Evolutionary conservation across 768 basidiomycete species (phyloP).

Genomic region (Flagelloscypha sp.): DNA sequence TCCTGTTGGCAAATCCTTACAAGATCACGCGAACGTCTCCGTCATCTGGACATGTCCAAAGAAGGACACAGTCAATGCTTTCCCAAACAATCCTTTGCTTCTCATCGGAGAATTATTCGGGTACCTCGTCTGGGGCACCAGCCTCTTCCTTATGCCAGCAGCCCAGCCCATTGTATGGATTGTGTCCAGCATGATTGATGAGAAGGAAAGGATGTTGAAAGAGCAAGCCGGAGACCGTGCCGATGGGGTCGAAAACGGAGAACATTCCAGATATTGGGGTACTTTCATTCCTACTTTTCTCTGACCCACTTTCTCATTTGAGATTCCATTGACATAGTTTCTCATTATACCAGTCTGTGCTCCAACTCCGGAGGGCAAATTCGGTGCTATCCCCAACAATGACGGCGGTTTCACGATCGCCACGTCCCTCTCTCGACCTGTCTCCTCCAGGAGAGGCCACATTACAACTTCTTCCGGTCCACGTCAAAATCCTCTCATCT

Average conservation of each 20-base stretch:
- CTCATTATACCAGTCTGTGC: conserved; percentile 24
- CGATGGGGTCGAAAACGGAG: conserved; percentile 13
- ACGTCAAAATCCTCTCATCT: conserved; percentile 13
- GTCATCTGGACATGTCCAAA: conserved; percentile 24
- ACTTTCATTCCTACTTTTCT: conserved; percentile 16
- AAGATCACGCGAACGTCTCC: conserved; percentile 32
- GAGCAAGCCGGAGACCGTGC: conserved; percentile 8
- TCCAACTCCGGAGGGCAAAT: too few species aligned
- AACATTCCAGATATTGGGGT: conserved; percentile 31
- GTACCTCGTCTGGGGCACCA: conserved; percentile 25
- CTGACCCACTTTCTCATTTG: too few species aligned
- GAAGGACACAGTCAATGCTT: conserved; percentile 21
- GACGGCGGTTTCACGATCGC: too few species aligned
- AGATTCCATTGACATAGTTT: too few species aligned
- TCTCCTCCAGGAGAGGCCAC: conserved; percentile 17
- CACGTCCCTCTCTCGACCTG: conserved; percentile 15
- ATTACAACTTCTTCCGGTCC: conserved; percentile 19
- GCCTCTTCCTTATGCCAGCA: conserved; percentile 22
- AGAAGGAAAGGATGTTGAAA: conserved; percentile 5
- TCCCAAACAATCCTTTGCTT: conserved; percentile 18
- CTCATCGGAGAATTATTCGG: conserved; percentile 23
- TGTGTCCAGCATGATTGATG: conserved; percentile 19
- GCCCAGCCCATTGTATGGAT: conserved; percentile 24
- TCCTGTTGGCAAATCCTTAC: conserved; percentile 18
- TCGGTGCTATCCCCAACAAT: too few species aligned